Evolutionary conservation across 176 grass and related monocot species (phyloP).

Genomic region (Miscanthus lutarioriparius): DNA sequence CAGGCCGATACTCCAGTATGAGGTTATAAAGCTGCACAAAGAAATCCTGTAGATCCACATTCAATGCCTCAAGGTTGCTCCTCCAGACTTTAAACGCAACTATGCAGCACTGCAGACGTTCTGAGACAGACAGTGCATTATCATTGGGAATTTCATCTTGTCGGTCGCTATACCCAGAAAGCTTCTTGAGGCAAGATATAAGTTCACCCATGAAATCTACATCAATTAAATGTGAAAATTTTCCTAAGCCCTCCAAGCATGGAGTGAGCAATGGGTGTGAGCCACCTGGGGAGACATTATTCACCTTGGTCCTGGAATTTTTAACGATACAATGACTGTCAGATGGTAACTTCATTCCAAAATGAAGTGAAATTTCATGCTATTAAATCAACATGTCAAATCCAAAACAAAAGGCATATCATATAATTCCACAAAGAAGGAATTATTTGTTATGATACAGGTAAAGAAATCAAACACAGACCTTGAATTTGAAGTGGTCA

Average conservation of each 20-base stretch:
- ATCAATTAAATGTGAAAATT: slow-evolving; percentile 96
- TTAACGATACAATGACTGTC: slow-evolving; percentile 11
- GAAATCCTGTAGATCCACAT: slow-evolving; percentile 89
- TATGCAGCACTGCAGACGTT: slow-evolving; percentile 88
- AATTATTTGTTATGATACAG: slow-evolving; percentile 1
- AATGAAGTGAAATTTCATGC: slow-evolving; percentile 23
- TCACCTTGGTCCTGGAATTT: slow-evolving; percentile 51
- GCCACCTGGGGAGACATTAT: slow-evolving; percentile 28
- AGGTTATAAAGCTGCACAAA: slow-evolving; percentile 92
- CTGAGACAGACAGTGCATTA: slow-evolving; percentile 67
- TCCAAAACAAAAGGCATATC: slow-evolving; percentile 2
- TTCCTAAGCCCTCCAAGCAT: slow-evolving; percentile 85
- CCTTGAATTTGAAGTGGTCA: slow-evolving; percentile 62
- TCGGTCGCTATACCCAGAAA: slow-evolving; percentile 62
- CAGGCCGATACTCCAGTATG: slow-evolving; percentile 83
- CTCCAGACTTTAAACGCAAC: slow-evolving; percentile 91
- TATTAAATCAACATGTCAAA: background rate
- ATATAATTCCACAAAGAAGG: slow-evolving; percentile 14
- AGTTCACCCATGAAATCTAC: slow-evolving; percentile 97
- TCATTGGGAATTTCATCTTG: slow-evolving; percentile 33
- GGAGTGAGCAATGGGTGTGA: slow-evolving; percentile 72
- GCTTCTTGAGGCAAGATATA: slow-evolving; percentile 78
- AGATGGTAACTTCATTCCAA: slow-evolving; percentile 9
- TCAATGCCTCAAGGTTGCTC: slow-evolving; percentile 87
- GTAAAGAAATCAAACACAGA: slow-evolving; percentile 30